A percentile compares a stretch with the other conserved stretches of the same genome.
Evolutionary conservation across 176 grass and related monocot genomes (phyloP).

Genomic region (Phyllostachys edulis): DNA sequence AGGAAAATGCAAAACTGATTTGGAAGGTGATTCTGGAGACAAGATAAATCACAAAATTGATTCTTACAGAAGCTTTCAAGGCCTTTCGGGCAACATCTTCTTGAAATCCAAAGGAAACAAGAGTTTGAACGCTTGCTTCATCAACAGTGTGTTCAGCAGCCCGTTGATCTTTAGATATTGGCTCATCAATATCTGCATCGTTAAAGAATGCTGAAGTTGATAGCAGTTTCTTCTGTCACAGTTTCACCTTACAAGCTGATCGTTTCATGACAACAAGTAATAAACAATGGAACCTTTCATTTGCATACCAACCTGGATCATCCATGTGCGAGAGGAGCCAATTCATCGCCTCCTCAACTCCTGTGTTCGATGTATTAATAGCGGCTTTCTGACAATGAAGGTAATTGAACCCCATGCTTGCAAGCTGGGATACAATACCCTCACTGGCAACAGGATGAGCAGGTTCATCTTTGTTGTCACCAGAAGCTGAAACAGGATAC

Average conservation of each 20-base stretch:
- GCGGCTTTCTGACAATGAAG: conserved; percentile 95
- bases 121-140: conserved; percentile 84
- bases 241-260: not conserved
- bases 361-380: conserved; percentile 82
- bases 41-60: conserved; percentile 11
- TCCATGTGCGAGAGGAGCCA: conserved; percentile 95
- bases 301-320: conserved; percentile 68
- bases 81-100: conserved; percentile 87
- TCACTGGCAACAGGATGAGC: conserved; percentile 57
- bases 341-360: conserved; percentile 92
- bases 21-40: too few species aligned
- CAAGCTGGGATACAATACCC: conserved; percentile 90
- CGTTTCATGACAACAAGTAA: not conserved
- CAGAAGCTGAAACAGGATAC: conserved; percentile 50
- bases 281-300: not conserved
- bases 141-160: conserved; percentile 56
- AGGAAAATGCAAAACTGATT: not conserved
- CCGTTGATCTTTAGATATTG: conserved; percentile 55
- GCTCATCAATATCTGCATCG: conserved; percentile 84
- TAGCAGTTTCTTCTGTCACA: not conserved
- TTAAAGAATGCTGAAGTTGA: not conserved
- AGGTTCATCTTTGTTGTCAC: conserved; percentile 43
- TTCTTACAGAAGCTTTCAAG: conserved; percentile 87
- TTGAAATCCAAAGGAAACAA: conserved; percentile 90
- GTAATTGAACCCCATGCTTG: conserved; percentile 94